Conservation (phyloP, 495 filamentous ascomycete genomes). For the Penicillium lagena region DNA sequence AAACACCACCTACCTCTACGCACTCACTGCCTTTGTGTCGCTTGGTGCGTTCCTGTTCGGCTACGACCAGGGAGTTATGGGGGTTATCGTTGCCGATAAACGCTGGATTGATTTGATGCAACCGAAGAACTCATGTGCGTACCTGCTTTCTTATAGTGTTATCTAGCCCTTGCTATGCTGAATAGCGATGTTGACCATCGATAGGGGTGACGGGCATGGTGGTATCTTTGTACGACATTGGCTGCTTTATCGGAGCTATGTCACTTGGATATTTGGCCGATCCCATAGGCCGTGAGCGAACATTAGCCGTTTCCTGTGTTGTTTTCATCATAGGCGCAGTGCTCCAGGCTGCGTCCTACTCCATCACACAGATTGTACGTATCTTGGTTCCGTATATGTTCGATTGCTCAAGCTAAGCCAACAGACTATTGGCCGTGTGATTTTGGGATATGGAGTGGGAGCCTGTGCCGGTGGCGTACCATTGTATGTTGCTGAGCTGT, state of each 20-base stretch:
- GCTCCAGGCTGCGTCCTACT: conserved; percentile 53
- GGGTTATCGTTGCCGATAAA: conserved; percentile 53
- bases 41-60: conserved; percentile 62
- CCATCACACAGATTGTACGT: conserved; percentile 47
- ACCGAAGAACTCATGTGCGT: conserved; percentile 12
- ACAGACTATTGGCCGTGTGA: conserved; percentile 34
- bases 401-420: not conserved
- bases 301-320: conserved; percentile 56
- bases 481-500: conserved; percentile 57
- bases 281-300: conserved; percentile 63
- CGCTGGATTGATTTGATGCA: conserved; percentile 18
- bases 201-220: conserved; percentile 20
- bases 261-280: conserved; percentile 68
- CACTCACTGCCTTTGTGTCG: conserved; percentile 41
- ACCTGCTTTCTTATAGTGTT: not conserved
- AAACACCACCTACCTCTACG: conserved; percentile 9
- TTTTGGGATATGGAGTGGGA: conserved; percentile 63
- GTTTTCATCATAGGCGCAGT: conserved; percentile 70
- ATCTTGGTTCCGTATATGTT: not conserved
- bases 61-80: conserved; percentile 61
- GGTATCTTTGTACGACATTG: conserved; percentile 49
- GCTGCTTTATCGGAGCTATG: conserved; percentile 53
- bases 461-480: conserved; percentile 64
- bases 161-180: not conserved
- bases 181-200: not conserved